Percentiles rank a stretch among this genome's conserved stretches.
Evolutionary conservation across 768 basidiomycete species (phyloP).

Genomic region (Trametes meyenii): DNA sequence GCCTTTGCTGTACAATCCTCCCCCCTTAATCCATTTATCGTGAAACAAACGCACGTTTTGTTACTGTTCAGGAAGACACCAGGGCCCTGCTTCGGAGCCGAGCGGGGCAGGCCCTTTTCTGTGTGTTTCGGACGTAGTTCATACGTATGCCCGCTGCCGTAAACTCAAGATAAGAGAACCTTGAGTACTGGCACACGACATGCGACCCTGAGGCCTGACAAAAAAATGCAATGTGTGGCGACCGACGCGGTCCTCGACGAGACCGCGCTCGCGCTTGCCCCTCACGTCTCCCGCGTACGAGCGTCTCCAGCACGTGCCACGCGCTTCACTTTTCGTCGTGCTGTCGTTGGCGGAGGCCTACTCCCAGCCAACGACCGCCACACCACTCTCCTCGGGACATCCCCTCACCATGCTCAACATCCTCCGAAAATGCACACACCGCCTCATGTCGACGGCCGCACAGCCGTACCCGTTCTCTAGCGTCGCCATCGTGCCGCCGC

Average conservation of each 20-base stretch:
- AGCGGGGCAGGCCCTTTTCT: not conserved
- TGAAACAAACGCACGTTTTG: too few species aligned
- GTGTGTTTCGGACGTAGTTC: slow-evolving; percentile 4
- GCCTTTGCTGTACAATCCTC: not conserved
- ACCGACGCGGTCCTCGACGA: not conserved
- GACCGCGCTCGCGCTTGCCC: not conserved
- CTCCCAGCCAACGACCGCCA: not conserved
- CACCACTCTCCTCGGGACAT: not conserved
- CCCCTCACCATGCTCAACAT: slow-evolving; percentile 39
- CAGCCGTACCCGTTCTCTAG: slow-evolving; percentile 74
- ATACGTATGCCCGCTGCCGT: slow-evolving; percentile 5
- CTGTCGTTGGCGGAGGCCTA: not conserved
- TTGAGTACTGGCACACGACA: not conserved
- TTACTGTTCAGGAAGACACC: not conserved
- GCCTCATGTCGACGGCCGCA: slow-evolving; percentile 48
- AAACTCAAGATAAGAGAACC: slow-evolving; percentile 7
- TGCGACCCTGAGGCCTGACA: not conserved
- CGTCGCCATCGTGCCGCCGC: slow-evolving; percentile 54
- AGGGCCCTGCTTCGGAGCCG: not conserved
- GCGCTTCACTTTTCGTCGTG: slow-evolving; percentile 15
- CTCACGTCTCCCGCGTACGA: not conserved
- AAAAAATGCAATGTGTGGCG: not conserved
- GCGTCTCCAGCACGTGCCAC: slow-evolving; percentile 19
- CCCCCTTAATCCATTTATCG: not conserved
- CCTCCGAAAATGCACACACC: slow-evolving; percentile 41